phyloP scores from a whole-genome alignment of 2,329 filamentous ascomycete species.

The Colletotrichum sp. region DNA sequence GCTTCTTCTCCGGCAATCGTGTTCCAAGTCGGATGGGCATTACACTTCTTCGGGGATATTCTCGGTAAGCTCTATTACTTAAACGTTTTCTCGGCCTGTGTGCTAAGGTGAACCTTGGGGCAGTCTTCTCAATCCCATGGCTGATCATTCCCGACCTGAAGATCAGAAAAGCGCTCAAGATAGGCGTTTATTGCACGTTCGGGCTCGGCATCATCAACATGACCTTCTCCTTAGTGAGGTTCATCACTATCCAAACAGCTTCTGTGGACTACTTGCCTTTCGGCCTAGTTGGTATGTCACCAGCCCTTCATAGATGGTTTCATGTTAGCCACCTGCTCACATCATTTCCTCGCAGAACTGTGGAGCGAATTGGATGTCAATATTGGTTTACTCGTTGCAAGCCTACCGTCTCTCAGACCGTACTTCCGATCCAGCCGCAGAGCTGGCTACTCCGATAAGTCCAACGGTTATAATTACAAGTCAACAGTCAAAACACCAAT shows the following conservation, averaged over 20 bases:
- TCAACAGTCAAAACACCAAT: constrained; percentile 8
- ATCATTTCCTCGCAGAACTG: background rate
- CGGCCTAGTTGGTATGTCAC: constrained; percentile 1
- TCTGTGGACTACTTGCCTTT: constrained; percentile 1
- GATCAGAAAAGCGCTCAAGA: constrained; percentile 1
- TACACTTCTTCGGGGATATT: constrained; percentile 16
- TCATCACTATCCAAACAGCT: constrained; percentile 15
- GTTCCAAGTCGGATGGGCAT: constrained; percentile 12
- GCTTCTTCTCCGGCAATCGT: constrained; percentile 5
- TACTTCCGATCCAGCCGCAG: constrained; percentile 12
- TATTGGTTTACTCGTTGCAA: constrained; percentile 10
- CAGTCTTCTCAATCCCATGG: constrained; percentile 9
- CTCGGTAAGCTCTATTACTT: background rate
- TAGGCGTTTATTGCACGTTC: constrained; percentile 15
- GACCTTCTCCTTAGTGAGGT: constrained; percentile 11
- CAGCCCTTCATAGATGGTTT: background rate
- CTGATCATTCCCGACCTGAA: constrained; percentile 10
- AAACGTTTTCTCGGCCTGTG: background rate
- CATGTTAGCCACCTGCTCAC: background rate
- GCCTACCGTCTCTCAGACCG: constrained; percentile 5
- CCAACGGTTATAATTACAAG: constrained; percentile 6
- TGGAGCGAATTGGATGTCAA: constrained; percentile 17
- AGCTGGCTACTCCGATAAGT: constrained; percentile 1
- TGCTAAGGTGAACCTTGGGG: background rate
- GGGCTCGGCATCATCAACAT: constrained; percentile 18